These are phyloP conservation scores for Triglochin maritima DNA, from an alignment of 106 monocot genomes.

Conservation along the genomic window DNA sequence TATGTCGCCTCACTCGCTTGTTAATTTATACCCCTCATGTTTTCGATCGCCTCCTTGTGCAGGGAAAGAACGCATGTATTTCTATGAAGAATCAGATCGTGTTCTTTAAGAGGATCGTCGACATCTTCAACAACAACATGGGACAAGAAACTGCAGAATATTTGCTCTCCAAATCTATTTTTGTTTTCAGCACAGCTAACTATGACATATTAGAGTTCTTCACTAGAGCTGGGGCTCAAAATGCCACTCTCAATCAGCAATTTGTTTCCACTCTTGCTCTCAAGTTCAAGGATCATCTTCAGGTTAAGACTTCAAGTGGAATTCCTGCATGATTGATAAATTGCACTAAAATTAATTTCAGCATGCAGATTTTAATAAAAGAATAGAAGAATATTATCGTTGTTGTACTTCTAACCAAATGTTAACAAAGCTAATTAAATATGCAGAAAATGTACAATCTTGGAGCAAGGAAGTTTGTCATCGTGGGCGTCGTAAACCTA, in stretches of 20 bases:
- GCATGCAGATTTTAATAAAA: too few relatives aligned
- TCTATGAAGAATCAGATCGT: conserved; percentile 21
- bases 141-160: background rate
- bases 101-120: conserved; percentile 8
- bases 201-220: conserved; percentile 33
- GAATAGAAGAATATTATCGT: too few relatives aligned
- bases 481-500: conserved; percentile 4
- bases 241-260: conserved; percentile 1
- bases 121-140: conserved; percentile 2
- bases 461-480: conserved; percentile 24
- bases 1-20: too few relatives aligned
- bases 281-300: conserved; percentile 7
- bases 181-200: conserved; percentile 35
- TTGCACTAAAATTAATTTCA: too few relatives aligned
- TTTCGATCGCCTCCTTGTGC: too few relatives aligned
- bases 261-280: conserved; percentile 1
- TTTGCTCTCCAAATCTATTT: conserved; percentile 33
- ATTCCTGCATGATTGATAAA: too few relatives aligned
- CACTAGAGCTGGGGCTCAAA: background rate
- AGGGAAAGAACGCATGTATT: conserved; percentile 4
- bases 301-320: too few relatives aligned
- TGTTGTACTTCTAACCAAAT: too few relatives aligned
- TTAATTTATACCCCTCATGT: too few relatives aligned
- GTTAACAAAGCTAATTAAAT: too few relatives aligned
- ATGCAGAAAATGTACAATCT: conserved; percentile 23